Base-by-base conservation (phyloP, 1,139 yeast genomes). In the Debaryomyces subglobosus region DNA sequence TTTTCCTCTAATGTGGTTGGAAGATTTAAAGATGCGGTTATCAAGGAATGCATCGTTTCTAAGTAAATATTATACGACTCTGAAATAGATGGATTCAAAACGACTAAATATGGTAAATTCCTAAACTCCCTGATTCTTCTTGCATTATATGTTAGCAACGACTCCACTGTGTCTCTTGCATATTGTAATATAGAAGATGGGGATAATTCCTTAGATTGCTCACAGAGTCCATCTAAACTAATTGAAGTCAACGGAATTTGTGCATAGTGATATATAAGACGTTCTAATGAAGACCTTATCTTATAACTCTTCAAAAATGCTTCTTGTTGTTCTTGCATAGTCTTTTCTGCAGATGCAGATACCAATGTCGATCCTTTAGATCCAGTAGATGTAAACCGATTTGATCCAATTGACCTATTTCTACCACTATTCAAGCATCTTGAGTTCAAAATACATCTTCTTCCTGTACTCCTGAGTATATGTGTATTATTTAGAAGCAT, bases 51-150 rank as follows among this genome's bases (percentile, higher is more conserved):
- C 72, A 91, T 79, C 5, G 96, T 86, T 51, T 81, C 76, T 54
- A 89, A 71, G 66, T 92, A 92, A 43, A 85, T 69, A 57, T 82
- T 77, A 70, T 90, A 89, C 18, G 89, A 86, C 57, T 82, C 84
- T n/a, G 95, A 86, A 47, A 92, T 86, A 58, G 89, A 82, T n/a
- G 97, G 97, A 62, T 92, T 92, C 52, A 92, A 69, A 42, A 90
- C 87, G 44, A 86, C 91, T 56, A 92, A 78, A 63, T 90, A 92
- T 0, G 97, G 96, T 46, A 92, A 71, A 43, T 78, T 74, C 52
- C 95, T 77, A 55, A 92, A 82, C 40, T 86, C 86, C 37, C 78
- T 77, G 16, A 91, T 66, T 52, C 97, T 68, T 46, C 82, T 76
- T 3, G 86, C 84, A 52, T 75, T 68, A 50, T 74, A 65, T 5